Percentiles rank a stretch among this genome's conserved stretches.
These are phyloP conservation scores for Nicotiana attenuata DNA, from an alignment of 257 asterid species.

Conservation along the genomic window DNA sequence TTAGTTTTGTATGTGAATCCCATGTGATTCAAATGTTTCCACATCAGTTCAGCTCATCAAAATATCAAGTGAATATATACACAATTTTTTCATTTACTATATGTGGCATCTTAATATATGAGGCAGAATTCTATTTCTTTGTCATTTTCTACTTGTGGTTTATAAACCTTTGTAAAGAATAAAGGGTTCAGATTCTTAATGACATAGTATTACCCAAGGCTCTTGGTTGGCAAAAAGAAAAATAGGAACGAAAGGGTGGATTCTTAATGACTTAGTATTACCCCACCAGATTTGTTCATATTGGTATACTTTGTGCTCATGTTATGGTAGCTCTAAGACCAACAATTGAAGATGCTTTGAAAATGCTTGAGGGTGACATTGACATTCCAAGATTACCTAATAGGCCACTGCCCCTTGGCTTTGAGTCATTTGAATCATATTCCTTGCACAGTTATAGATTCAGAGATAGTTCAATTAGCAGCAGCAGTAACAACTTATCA, in stretches of 20 bases:
- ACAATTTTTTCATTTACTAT: background rate
- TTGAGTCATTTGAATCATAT: constrained; percentile 19
- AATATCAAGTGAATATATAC: constrained; percentile 34
- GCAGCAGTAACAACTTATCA: background rate
- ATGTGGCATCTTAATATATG: too few species aligned
- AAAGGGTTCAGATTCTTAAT: too few species aligned
- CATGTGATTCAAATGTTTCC: constrained; percentile 34
- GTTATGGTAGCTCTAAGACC: constrained; percentile 63
- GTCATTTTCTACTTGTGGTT: too few species aligned
- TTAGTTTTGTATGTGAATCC: too few species aligned
- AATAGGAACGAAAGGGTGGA: too few species aligned
- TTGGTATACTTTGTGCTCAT: constrained; percentile 59
- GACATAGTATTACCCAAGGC: too few species aligned
- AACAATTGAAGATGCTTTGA: constrained; percentile 50
- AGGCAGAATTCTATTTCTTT: too few species aligned
- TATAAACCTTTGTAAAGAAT: too few species aligned
- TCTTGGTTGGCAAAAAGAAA: too few species aligned
- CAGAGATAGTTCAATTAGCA: constrained; percentile 1
- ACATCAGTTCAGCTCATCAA: constrained; percentile 20
- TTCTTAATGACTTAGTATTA: too few species aligned
- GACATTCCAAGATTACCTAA: constrained; percentile 50
- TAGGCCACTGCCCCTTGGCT: constrained; percentile 42
- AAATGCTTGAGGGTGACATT: constrained; percentile 64
- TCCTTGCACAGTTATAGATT: constrained; percentile 9
- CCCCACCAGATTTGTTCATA: constrained; percentile 30